These are phyloP conservation scores for Chaetomium sp. DNA, from an alignment of 2,329 filamentous ascomycete genomes.

Conservation along the genomic window DNA sequence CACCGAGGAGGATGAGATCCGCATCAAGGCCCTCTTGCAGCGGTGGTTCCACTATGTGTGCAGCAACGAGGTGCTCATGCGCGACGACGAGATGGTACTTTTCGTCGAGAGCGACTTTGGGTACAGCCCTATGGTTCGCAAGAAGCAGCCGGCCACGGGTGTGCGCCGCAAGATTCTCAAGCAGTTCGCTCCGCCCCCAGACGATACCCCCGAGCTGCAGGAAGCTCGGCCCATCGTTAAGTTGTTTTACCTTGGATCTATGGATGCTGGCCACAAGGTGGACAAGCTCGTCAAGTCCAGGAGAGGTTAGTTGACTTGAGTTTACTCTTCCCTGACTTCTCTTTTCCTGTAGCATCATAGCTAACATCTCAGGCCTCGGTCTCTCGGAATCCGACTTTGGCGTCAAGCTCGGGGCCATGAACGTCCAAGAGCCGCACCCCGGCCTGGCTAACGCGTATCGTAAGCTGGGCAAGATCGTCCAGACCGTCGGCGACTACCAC, in stretches of 20 bases:
- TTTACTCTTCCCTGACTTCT: not conserved
- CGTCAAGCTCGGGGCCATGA: conserved; percentile 79
- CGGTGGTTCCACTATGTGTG: conserved; percentile 94
- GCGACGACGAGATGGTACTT: conserved; percentile 93
- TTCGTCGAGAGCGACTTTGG: conserved; percentile 99
- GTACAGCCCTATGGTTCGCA: conserved; percentile 90
- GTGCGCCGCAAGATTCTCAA: conserved; percentile 93
- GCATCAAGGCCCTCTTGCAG: conserved; percentile 85
- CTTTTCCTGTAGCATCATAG: conserved; percentile 25
- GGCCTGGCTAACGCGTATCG: conserved; percentile 86
- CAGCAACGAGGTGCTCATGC: conserved; percentile 83
- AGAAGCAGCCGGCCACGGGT: conserved; percentile 94
- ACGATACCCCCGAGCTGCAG: conserved; percentile 91
- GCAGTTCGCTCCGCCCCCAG: conserved; percentile 94
- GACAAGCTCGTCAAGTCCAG: conserved; percentile 89
- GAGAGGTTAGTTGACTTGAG: conserved; percentile 55
- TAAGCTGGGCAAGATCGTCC: conserved; percentile 89
- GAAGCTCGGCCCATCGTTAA: conserved; percentile 88
- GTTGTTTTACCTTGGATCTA: conserved; percentile 87
- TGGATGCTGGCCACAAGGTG: conserved; percentile 96
- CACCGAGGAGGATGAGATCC: conserved; percentile 87
- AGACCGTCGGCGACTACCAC: conserved; percentile 90
- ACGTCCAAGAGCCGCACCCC: conserved; percentile 82
- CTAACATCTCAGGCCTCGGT: conserved; percentile 61
- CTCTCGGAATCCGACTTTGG: conserved; percentile 90